phyloP scores from a whole-genome alignment of 2,329 filamentous ascomycete genomes.

The Penicillium sp. region DNA sequence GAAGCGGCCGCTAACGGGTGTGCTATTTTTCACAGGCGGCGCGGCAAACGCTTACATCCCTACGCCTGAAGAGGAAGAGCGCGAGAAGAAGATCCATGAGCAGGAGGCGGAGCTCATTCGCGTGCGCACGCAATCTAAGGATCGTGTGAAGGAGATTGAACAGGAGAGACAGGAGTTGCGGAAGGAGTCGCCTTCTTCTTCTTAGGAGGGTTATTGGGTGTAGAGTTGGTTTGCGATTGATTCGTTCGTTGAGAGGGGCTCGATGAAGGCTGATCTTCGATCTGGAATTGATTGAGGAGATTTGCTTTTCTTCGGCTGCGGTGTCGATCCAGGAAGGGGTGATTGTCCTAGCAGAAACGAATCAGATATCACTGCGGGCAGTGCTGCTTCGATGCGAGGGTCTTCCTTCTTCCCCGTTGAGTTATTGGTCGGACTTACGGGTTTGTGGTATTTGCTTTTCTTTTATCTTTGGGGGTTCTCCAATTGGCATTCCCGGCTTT shows the following conservation, averaged over 20 bases:
- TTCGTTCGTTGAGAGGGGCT: neutral
- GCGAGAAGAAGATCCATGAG: conserved; percentile 30
- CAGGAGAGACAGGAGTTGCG: conserved; percentile 21
- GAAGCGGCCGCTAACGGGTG: neutral
- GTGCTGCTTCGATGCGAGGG: conserved; percentile 10
- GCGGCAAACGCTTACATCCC: conserved; percentile 38
- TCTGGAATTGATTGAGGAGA: neutral
- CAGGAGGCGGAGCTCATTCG: conserved; percentile 36
- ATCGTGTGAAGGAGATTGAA: conserved; percentile 28
- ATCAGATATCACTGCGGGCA: conserved; percentile 11
- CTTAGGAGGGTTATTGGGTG: neutral
- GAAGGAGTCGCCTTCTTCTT: conserved; percentile 6
- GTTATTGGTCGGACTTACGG: neutral
- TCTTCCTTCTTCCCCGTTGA: conserved; percentile 4
- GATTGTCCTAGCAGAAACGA: neutral
- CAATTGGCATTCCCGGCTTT: neutral
- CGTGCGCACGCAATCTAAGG: conserved; percentile 28
- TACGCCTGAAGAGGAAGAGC: conserved; percentile 21
- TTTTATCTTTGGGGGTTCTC: neutral
- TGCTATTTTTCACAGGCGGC: conserved; percentile 25
- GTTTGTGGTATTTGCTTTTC: neutral
- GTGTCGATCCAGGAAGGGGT: neutral
- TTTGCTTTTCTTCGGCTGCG: neutral
- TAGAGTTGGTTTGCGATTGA: neutral
- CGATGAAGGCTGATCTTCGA: too few species aligned